Conservation (phyloP, 805 yeast genomes). For the Starmerella stigmatis region DNA sequence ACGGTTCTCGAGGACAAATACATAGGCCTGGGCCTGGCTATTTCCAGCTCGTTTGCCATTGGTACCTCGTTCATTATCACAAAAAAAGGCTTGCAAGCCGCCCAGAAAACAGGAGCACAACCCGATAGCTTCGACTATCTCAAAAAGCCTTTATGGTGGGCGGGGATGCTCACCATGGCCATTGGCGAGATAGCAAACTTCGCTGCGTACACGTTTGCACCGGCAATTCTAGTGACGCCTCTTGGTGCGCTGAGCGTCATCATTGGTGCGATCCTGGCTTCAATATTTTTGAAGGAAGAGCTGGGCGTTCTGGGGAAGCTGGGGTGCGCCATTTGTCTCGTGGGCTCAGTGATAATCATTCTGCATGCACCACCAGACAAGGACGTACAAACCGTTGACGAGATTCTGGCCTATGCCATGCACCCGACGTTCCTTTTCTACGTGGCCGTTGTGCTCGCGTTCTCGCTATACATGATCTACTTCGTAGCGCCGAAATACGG, state of each 20-base stretch:
- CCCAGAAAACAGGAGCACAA: constrained; percentile 49
- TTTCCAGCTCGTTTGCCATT: constrained; percentile 77
- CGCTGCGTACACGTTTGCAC: constrained; percentile 92
- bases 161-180: constrained; percentile 82
- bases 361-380: constrained; percentile 92
- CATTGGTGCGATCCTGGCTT: constrained; percentile 84
- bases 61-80: constrained; percentile 86
- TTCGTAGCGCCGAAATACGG: constrained; percentile 76
- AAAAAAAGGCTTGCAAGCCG: constrained; percentile 70
- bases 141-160: constrained; percentile 86
- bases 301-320: constrained; percentile 77
- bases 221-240: constrained; percentile 86
- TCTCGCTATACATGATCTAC: constrained; percentile 69
- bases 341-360: constrained; percentile 81
- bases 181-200: constrained; percentile 85
- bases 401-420: constrained; percentile 67
- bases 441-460: constrained; percentile 49
- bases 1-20: constrained; percentile 62
- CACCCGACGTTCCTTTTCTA: constrained; percentile 64
- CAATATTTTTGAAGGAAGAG: constrained; percentile 73
- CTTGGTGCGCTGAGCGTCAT: constrained; percentile 83
- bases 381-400: constrained; percentile 79
- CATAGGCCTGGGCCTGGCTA: constrained; percentile 79
- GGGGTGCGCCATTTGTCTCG: constrained; percentile 84
- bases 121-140: constrained; percentile 72